These are phyloP conservation scores for Colletotrichum eremochloae DNA, from an alignment of 2,329 filamentous ascomycete genomes.

Conservation along the genomic window DNA sequence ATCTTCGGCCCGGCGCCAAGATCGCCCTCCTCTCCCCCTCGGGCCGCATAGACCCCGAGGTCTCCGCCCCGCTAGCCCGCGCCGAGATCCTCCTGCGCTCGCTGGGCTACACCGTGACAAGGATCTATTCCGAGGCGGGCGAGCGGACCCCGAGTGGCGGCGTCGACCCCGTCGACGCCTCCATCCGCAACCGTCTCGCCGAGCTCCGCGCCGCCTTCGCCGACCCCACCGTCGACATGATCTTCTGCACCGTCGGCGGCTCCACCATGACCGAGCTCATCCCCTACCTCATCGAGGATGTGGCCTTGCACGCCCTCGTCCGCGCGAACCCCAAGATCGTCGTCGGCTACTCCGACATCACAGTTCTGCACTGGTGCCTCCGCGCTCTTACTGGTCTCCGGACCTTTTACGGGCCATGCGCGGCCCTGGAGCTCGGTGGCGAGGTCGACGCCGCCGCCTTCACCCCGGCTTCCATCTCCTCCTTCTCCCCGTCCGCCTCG, in stretches of 20 bases:
- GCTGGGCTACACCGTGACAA: constrained; percentile 53
- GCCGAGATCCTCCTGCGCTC: constrained; percentile 48
- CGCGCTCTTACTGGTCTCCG: constrained; percentile 54
- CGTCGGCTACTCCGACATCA: constrained; percentile 59
- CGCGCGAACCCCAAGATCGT: constrained; percentile 56
- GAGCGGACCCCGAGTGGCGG: constrained; percentile 27
- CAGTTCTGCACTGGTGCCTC: constrained; percentile 58
- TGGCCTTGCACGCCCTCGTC: constrained; percentile 50
- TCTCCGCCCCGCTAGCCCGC: constrained; percentile 49
- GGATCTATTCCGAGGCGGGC: constrained; percentile 46
- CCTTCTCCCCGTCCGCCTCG: constrained; percentile 8
- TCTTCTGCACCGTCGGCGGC: constrained; percentile 58
- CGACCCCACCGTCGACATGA: constrained; percentile 51
- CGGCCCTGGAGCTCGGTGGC: constrained; percentile 56
- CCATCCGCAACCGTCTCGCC: constrained; percentile 52
- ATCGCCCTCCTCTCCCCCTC: constrained; percentile 59
- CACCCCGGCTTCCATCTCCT: constrained; percentile 15
- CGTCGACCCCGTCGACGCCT: constrained; percentile 47
- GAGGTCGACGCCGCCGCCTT: constrained; percentile 44
- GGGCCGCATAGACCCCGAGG: constrained; percentile 50
- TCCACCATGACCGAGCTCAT: constrained; percentile 56
- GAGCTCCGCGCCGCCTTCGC: constrained; percentile 56
- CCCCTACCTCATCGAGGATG: constrained; percentile 53
- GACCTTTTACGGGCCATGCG: constrained; percentile 59
- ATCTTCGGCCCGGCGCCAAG: constrained; percentile 52